These are phyloP conservation scores for Dacryopinax spathularia DNA, from an alignment of 768 basidiomycete genomes.

Conservation along the genomic window DNA sequence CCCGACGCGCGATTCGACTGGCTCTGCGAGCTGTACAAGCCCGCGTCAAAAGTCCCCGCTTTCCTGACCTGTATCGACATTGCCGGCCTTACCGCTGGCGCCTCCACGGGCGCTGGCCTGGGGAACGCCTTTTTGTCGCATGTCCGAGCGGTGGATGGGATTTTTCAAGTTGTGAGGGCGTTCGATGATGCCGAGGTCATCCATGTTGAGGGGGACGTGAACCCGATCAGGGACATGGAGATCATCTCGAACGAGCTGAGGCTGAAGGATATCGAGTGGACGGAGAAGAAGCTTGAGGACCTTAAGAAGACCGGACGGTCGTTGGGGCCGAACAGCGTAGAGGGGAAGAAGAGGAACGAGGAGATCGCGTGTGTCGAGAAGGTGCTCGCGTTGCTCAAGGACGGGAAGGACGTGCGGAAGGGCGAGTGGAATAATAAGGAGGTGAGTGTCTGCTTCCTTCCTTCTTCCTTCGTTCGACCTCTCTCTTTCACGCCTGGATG, in stretches of 20 bases:
- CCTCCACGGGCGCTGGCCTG: slow-evolving; percentile 93
- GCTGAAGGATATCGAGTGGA: slow-evolving; percentile 98
- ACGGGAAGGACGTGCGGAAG: slow-evolving; percentile 80
- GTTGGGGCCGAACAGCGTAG: slow-evolving; percentile 62
- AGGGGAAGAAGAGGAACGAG: slow-evolving; percentile 91
- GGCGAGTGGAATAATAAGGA: slow-evolving; percentile 93
- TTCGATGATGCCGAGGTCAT: slow-evolving; percentile 99
- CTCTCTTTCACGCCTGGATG: slow-evolving; percentile 7
- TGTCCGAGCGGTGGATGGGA: slow-evolving; percentile 95
- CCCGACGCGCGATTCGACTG: slow-evolving; percentile 90
- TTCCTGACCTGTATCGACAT: slow-evolving; percentile 98
- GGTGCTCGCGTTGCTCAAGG: slow-evolving; percentile 59
- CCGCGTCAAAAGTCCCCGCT: slow-evolving; percentile 73
- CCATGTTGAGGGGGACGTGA: slow-evolving; percentile 95
- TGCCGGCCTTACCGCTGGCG: slow-evolving; percentile 92
- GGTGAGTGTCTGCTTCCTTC: slow-evolving; percentile 35
- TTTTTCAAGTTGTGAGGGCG: slow-evolving; percentile 94
- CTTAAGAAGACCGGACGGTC: slow-evolving; percentile 60
- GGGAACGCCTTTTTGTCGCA: slow-evolving; percentile 96
- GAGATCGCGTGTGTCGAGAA: slow-evolving; percentile 84
- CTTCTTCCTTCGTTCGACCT: slow-evolving; percentile 3
- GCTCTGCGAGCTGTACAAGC: slow-evolving; percentile 85
- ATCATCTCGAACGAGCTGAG: slow-evolving; percentile 91
- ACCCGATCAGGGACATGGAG: slow-evolving; percentile 91
- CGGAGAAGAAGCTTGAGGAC: slow-evolving; percentile 73